Evolutionary conservation across 305 asterid species (phyloP).

Genomic region (Fraxinus sp.): DNA sequence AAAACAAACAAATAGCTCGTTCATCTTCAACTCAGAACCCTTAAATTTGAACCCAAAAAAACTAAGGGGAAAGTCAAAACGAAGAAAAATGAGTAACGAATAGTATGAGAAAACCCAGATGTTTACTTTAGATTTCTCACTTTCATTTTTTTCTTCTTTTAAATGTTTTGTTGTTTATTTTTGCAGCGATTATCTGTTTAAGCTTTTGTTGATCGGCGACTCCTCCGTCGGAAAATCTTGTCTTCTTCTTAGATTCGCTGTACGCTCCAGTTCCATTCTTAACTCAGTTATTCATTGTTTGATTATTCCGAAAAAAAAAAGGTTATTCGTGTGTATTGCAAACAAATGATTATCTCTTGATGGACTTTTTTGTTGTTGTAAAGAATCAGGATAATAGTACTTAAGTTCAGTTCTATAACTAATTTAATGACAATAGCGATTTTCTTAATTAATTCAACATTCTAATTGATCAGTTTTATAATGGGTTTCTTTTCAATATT

Average conservation of each 20-base stretch:
- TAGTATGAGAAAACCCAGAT: conserved; percentile 45
- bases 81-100: conserved; percentile 67
- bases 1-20: not conserved
- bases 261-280: conserved; percentile 34
- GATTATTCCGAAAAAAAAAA: not conserved
- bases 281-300: not conserved
- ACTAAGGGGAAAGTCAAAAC: not conserved
- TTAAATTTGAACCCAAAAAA: not conserved
- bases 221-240: conserved; percentile 95
- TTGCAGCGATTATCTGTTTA: conserved; percentile 86
- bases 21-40: not conserved
- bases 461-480: not conserved
- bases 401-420: not conserved
- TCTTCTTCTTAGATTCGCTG: conserved; percentile 94
- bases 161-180: not conserved
- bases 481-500: not conserved
- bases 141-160: not conserved
- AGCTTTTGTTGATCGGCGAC: conserved; percentile 87
- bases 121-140: not conserved
- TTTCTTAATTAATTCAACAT: not conserved
- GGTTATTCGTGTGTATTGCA: not conserved
- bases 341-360: not conserved
- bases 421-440: not conserved
- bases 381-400: too few species aligned
- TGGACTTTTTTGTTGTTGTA: not conserved